phyloP scores from a whole-genome alignment of 169 alveolate genomes.

The Eimeria necatrix region DNA sequence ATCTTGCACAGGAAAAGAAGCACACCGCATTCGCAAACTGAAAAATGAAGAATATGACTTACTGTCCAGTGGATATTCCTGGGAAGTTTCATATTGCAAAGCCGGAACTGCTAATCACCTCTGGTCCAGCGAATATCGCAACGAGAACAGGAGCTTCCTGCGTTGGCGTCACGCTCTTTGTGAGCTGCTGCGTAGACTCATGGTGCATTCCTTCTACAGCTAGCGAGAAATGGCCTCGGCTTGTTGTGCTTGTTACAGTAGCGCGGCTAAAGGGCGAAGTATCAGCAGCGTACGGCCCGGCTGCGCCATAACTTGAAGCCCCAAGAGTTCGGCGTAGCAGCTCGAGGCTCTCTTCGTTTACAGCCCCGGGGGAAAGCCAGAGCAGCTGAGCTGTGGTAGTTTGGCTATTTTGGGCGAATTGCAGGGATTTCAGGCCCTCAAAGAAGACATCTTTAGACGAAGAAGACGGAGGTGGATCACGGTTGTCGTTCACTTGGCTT shows the following conservation, averaged over 20 bases:
- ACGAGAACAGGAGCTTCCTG: slow-evolving; percentile 5
- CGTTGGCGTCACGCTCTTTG: neutral
- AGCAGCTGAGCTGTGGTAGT: neutral
- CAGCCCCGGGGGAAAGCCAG: slow-evolving; percentile 49
- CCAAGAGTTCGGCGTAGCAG: neutral
- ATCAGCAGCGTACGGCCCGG: neutral
- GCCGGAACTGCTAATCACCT: neutral
- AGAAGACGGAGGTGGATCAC: neutral
- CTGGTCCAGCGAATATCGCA: slow-evolving; percentile 21
- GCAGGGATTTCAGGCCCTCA: slow-evolving; percentile 6
- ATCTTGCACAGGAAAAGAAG: slow-evolving; percentile 5
- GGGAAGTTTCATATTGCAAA: neutral
- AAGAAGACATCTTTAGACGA: neutral
- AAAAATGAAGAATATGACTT: neutral
- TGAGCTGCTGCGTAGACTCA: neutral
- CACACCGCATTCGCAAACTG: neutral
- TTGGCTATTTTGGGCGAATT: neutral
- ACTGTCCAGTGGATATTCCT: too few species aligned
- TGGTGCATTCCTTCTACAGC: neutral
- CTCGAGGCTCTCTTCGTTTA: slow-evolving; percentile 31
- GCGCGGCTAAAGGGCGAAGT: neutral
- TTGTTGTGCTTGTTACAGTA: slow-evolving; percentile 43
- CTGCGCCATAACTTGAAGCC: neutral
- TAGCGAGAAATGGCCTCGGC: neutral
- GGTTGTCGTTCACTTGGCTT: neutral